Percentiles rank a stretch among this genome's conserved stretches.
Evolutionary conservation across 352 stramenopile species (phyloP).

Genomic region (Phytophthora cactorum): DNA sequence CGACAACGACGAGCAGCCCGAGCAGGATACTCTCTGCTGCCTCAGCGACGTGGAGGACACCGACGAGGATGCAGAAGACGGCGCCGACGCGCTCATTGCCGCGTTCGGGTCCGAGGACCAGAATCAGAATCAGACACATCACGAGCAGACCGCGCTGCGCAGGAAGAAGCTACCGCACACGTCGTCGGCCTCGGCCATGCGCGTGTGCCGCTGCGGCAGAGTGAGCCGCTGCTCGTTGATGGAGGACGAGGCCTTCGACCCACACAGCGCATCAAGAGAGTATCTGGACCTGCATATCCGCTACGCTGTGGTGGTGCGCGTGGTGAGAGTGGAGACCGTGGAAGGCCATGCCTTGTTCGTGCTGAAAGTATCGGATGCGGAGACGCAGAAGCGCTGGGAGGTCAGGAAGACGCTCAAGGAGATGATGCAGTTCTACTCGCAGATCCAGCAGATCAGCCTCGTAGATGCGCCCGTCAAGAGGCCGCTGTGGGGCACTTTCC

Average conservation of each 20-base stretch:
- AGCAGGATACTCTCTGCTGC: conserved; percentile 16
- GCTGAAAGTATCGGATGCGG: conserved; percentile 56
- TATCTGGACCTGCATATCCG: conserved; percentile 60
- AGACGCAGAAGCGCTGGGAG: conserved; percentile 67
- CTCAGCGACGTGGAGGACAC: conserved; percentile 30
- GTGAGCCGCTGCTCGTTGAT: conserved; percentile 18
- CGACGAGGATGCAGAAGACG: conserved; percentile 40
- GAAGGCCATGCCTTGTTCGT: conserved; percentile 45
- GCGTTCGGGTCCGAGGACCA: conserved; percentile 42
- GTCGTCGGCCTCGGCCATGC: conserved; percentile 29
- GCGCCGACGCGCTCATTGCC: conserved; percentile 39
- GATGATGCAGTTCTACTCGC: conserved; percentile 65
- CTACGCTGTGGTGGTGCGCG: conserved; percentile 50
- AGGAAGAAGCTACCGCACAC: conserved; percentile 27
- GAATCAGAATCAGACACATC: conserved; percentile 36
- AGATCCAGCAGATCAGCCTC: conserved; percentile 61
- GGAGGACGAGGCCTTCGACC: conserved; percentile 29
- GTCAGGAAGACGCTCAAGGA: conserved; percentile 65
- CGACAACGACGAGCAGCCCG: conserved; percentile 6
- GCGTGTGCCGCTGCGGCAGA: conserved; percentile 33
- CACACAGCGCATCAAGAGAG: conserved; percentile 42
- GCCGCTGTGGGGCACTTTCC: conserved; percentile 62
- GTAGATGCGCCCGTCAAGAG: conserved; percentile 60
- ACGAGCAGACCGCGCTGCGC: conserved; percentile 32
- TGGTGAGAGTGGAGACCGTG: conserved; percentile 47